Base-by-base conservation (phyloP, 805 yeast species). In the Debaryomyces hansenii region DNA sequence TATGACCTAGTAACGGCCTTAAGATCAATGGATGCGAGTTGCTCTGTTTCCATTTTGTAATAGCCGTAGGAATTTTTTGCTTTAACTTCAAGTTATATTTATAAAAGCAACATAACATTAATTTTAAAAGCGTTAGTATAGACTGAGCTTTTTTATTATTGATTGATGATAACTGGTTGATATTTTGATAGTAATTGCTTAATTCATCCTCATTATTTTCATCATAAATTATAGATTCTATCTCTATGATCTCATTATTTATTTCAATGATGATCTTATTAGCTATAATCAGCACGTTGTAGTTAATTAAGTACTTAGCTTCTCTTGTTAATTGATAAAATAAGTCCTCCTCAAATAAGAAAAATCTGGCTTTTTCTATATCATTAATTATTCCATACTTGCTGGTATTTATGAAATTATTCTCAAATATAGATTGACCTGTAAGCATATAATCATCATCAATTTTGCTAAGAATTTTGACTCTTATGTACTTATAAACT, bases 321-420 rank as follows among this genome's bases (percentile, higher is more conserved):
- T 92, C 99, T 51, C 83, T 80, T 20, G 84, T 75, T 45, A 92
- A 66, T 55, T 85, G 90, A 63, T 80, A 82, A 69, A 89, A 89
- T 45, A 92, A 72, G 63, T 92, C 98, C 58, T 88, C 94, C 59
- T 92, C 98, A 67, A 92, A 92, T 6, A 91, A 72, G 48, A 81
- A 79, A 51, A 78, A 83, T 40, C 97, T 75, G 0, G 95, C 90
- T 42, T 69, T 79, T 32, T 78, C 75, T 21, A 92, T 84, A 20
- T 77, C 78, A 41, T 76, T 74, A 16, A 84, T 76, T 10, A 75
- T 66, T 18, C 64, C 55, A 15, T 46, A 48, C 14, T 50, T 45
- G 20, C 44, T 37, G 12, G 42, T 40, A 18, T 41, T 45, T 14
- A 60, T 48, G 45, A 56, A 48, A 38, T 55, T 49, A 15, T 55